A percentile compares a stretch with the other conserved stretches of the same genome.
These are phyloP conservation scores for Ogataea paradorogensis DNA, from an alignment of 805 yeast species.

Conservation along the genomic window DNA sequence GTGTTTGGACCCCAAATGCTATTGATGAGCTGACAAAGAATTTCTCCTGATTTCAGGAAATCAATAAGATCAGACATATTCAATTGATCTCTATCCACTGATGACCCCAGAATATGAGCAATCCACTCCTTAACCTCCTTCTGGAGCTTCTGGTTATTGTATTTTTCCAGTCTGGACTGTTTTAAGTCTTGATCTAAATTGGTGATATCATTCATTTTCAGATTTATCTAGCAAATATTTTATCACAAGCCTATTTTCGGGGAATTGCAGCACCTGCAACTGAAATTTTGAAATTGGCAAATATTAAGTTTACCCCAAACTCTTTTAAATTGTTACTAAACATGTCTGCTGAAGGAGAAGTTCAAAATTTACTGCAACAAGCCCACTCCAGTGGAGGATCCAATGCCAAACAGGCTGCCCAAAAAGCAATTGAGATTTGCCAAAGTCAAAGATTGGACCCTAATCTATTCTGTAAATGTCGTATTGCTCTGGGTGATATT, in stretches of 20 bases:
- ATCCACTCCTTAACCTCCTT: conserved; percentile 52
- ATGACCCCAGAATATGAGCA: conserved; percentile 32
- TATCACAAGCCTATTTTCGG: neutral
- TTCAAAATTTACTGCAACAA: conserved; percentile 21
- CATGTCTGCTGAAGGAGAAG: conserved; percentile 23
- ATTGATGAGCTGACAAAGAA: conserved; percentile 47
- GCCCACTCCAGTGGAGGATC: conserved; percentile 12
- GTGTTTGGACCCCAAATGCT: conserved; percentile 37
- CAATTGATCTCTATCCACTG: conserved; percentile 21
- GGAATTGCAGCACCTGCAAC: conserved; percentile 6
- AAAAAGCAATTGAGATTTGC: conserved; percentile 23
- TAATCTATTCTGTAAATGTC: conserved; percentile 26
- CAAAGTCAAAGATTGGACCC: conserved; percentile 24
- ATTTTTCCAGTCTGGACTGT: conserved; percentile 50
- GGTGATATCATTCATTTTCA: conserved; percentile 29
- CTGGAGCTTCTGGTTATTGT: conserved; percentile 34
- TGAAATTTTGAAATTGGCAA: conserved; percentile 4
- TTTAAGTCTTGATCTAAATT: conserved; percentile 64
- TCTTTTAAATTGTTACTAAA: neutral
- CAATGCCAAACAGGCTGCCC: conserved; percentile 19
- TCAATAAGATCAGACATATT: conserved; percentile 46
- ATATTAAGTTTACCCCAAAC: neutral
- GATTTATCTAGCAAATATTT: neutral
- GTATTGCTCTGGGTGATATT: conserved; percentile 30
- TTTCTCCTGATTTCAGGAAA: conserved; percentile 58